Evolutionary conservation across 495 filamentous ascomycete genomes (phyloP).

Genomic region (Aspergillus diversus): DNA sequence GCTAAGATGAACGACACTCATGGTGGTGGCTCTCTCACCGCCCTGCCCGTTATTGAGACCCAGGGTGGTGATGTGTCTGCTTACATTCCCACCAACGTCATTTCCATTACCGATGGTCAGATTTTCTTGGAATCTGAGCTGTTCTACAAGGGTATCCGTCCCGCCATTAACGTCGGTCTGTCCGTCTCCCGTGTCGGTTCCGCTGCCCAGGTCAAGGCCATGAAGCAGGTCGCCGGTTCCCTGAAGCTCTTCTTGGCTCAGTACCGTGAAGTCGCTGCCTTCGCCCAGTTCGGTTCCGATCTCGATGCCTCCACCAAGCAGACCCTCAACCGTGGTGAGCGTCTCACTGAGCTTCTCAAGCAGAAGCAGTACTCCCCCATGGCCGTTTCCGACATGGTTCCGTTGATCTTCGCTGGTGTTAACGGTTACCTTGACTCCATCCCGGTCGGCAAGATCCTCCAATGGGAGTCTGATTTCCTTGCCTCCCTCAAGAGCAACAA

Average conservation of each 20-base stretch:
- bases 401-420: slow-evolving; percentile 98
- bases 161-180: slow-evolving; percentile 99
- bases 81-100: slow-evolving; percentile 99
- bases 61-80: slow-evolving; percentile 99
- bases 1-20: slow-evolving; percentile 98
- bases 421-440: slow-evolving; percentile 90
- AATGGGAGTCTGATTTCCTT: slow-evolving; percentile 94
- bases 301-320: slow-evolving; percentile 99
- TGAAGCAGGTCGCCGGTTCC: slow-evolving; percentile 99
- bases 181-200: slow-evolving; percentile 99
- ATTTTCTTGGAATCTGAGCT: slow-evolving; percentile 99
- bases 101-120: slow-evolving; percentile 99
- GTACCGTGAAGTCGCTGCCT: slow-evolving; percentile 99
- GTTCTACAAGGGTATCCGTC: slow-evolving; percentile 99
- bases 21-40: slow-evolving; percentile 95
- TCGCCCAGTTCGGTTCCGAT: slow-evolving; percentile 99
- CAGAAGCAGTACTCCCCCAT: slow-evolving; percentile 99
- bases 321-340: slow-evolving; percentile 97
- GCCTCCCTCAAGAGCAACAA: slow-evolving; percentile 88
- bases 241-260: slow-evolving; percentile 99
- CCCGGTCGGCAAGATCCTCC: slow-evolving; percentile 82
- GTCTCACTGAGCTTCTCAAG: slow-evolving; percentile 98
- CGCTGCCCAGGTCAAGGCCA: slow-evolving; percentile 99
- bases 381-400: slow-evolving; percentile 99
- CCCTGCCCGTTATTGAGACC: slow-evolving; percentile 98